Evolutionary conservation across 441 rosid species (phyloP), one percentile per base, ranked within the genome.

Genomic region (Aquilaria agallochum): DNA sequence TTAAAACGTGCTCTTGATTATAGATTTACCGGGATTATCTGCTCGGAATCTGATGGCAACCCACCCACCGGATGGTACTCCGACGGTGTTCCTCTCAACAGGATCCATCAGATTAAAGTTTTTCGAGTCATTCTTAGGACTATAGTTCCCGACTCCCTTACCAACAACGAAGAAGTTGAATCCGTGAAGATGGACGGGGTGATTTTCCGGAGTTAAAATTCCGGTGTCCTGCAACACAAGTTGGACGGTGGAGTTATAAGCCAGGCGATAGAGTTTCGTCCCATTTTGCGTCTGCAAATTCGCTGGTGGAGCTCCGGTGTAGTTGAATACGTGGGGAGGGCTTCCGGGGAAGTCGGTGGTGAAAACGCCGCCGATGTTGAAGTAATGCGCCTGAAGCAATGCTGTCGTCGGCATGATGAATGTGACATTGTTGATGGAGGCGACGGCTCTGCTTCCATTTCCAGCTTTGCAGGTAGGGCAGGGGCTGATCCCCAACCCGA

Each of bases 1-100:
- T 36, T 36, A 8, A 36, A 1, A 36, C 7, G 5, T 36, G 42
- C 42, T 36, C 6, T 36, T 36, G 7, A 36, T n/a, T 20, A 13
- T 20, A 1, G 14, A 3, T 20, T 42, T 77, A 89, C 97, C 98
- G 30, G 98, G 98, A 76, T 90, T 94, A 70, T 94, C 98, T 0
- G 94, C 94, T 11, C 88, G 76, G 74, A 94, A 94, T 78, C 99
- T 74, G 53, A 94, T 87, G 5, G 86, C 96, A 0, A 80, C 76
- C 97, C 99, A 91, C 60, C 99, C 99, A 13, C 94, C 99, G 0
- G 96, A 72, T 8, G 97, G 94, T 32, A 87, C 97, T 45, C 97
- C 99, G 7, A 88, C 55, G 1, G 99, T 95, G 73, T 91, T 95
- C 73, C 99, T 83, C 64, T 95, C 97, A 5, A 88, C 90, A 4